phyloP scores from a whole-genome alignment of 139 green algal genomes.

The Trebouxia sp. region DNA sequence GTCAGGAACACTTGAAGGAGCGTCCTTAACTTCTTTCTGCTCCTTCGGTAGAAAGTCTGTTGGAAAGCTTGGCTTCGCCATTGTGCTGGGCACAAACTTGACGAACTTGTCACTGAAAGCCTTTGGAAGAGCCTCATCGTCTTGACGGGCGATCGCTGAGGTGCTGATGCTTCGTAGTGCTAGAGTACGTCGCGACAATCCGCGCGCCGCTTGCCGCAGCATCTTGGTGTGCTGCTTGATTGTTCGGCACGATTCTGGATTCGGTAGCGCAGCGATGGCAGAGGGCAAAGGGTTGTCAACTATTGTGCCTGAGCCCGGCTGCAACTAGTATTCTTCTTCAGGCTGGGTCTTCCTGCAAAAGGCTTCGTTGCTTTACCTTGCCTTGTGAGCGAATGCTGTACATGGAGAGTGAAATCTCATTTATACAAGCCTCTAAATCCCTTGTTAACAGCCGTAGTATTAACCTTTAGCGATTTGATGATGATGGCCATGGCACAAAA shows the following conservation, averaged over 20 bases:
- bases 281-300: too few species aligned
- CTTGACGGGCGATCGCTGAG: neutral
- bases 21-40: constrained; percentile 29
- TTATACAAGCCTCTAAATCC: too few species aligned
- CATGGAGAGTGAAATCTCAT: too few species aligned
- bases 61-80: constrained; percentile 43
- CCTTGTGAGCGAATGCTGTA: too few species aligned
- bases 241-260: neutral
- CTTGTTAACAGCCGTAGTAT: too few species aligned
- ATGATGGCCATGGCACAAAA: too few species aligned
- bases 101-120: constrained; percentile 52
- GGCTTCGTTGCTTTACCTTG: too few species aligned
- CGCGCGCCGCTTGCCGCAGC: constrained; percentile 22
- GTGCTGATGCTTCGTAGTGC: neutral
- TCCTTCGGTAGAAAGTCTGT: constrained; percentile 49
- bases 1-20: constrained; percentile 46
- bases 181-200: neutral
- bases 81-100: constrained; percentile 23
- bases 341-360: too few species aligned
- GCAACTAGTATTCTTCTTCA: too few species aligned
- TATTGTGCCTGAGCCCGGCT: too few species aligned
- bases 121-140: neutral
- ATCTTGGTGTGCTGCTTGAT: neutral
- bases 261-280: too few species aligned
- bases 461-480: too few species aligned